Base-by-base conservation (phyloP, 2,329 filamentous ascomycete species). In the Fusarium falciforme region DNA sequence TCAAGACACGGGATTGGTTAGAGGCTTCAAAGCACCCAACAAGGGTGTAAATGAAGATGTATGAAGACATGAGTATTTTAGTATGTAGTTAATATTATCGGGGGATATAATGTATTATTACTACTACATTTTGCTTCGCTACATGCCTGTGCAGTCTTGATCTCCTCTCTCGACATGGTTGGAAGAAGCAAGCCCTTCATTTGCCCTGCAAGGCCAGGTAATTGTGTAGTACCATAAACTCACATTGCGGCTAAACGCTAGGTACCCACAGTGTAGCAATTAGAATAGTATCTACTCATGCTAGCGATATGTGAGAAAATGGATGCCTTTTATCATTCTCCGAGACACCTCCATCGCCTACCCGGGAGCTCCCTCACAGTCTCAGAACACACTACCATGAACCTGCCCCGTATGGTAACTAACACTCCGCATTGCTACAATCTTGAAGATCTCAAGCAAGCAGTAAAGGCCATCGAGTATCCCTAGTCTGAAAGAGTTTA, bases 1-100 rank as follows among this genome's bases (percentile, higher is more conserved):
- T 61, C 55, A 63, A 3, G 64, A 64, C n/a, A 85, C 79, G 0
- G 85, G 87, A 0, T 65, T 85, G 31, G 83, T 87, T 4, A 78
- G 55, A 36, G 76, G 79, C 0, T 81, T 81, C 62, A 74, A 67
- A 31, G 40, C 68, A 5, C 17, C 29, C 5, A 29, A 12, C 1
- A 62, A 49, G 44, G 25, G 2, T 25, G 16, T 6, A 12, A 2
- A 4, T 38, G 54, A 36, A 38, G 54, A 36, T n/a, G 54, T 58
- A 25, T 58, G 54, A 58, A 55, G 31, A 36, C 7, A 20, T 16
- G 22, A 20, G 33, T 20, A 16, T 16, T 20, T 2, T 8, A 27
- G n/a, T 57, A 57, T 14, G 22, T 36, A 27, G 16, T 27, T 17
- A 58, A 38, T 36, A 6, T n/a, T 9, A 29, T 27, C 12, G 10